Evolutionary conservation across 2,329 filamentous ascomycete genomes (phyloP).

Genomic region (Corniculantispora saksenae): DNA sequence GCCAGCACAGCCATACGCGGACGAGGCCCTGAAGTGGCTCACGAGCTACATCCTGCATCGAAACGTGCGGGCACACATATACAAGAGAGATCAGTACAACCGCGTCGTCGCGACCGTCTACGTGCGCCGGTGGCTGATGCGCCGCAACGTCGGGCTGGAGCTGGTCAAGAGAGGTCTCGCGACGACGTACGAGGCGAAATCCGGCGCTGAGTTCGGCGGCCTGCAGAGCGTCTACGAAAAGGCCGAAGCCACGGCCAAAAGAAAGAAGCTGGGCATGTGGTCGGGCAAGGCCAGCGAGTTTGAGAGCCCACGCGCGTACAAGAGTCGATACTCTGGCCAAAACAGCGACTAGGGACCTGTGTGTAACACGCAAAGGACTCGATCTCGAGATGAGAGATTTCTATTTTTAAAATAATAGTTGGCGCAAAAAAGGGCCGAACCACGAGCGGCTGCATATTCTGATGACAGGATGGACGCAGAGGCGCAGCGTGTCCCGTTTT

Average conservation of each 20-base stretch:
- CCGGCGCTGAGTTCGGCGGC: conserved; percentile 83
- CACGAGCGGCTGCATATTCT: neutral
- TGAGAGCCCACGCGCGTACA: conserved; percentile 88
- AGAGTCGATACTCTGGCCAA: conserved; percentile 48
- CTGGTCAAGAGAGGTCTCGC: conserved; percentile 86
- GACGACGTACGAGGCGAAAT: conserved; percentile 91
- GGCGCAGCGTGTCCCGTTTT: neutral
- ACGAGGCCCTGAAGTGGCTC: conserved; percentile 83
- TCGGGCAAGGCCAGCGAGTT: conserved; percentile 59
- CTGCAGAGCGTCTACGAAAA: conserved; percentile 63
- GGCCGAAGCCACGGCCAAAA: conserved; percentile 67
- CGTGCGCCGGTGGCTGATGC: conserved; percentile 67
- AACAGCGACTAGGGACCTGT: neutral
- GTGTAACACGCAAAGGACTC: neutral
- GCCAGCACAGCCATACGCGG: conserved; percentile 79
- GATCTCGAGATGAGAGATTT: too few species aligned
- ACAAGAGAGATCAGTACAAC: conserved; percentile 87
- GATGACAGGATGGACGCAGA: neutral
- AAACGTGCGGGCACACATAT: conserved; percentile 79
- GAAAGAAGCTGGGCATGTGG: conserved; percentile 74
- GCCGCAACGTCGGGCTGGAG: conserved; percentile 80
- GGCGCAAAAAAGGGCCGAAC: neutral
- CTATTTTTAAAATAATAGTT: neutral
- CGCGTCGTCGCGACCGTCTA: conserved; percentile 85
- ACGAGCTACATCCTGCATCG: conserved; percentile 68